phyloP scores from a whole-genome alignment of 2,329 filamentous ascomycete species.

The Colletotrichum brevisporum region DNA sequence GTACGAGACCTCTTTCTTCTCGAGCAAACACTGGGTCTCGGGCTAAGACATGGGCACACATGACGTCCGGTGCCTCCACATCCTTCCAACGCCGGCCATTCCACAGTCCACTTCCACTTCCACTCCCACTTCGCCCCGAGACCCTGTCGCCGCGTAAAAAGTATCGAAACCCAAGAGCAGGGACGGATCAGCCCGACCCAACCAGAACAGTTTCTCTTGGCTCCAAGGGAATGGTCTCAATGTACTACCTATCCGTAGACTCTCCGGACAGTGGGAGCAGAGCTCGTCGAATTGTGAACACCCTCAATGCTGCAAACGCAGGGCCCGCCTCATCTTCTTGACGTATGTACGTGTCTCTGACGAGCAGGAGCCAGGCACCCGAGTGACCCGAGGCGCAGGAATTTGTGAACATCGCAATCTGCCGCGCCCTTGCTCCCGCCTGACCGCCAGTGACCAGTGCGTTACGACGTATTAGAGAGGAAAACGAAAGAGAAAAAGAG shows the following conservation, averaged over 20 bases:
- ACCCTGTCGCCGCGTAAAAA: conserved; percentile 23
- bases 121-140: conserved; percentile 1
- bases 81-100: conserved; percentile 1
- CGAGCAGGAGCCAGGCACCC: conserved; percentile 8
- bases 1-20: conserved; percentile 23
- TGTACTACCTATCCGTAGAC: no score
- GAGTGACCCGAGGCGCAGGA: conserved; percentile 26
- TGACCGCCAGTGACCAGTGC: neutral
- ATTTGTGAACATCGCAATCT: conserved; percentile 29
- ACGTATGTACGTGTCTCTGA: conserved; percentile 25
- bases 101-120: neutral
- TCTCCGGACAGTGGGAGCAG: no score
- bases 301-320: neutral
- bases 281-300: no score
- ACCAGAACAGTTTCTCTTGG: conserved; percentile 11
- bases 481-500: conserved; percentile 4
- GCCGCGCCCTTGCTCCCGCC: conserved; percentile 24
- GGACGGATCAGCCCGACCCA: conserved; percentile 3
- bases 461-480: neutral
- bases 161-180: conserved; percentile 2
- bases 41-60: conserved; percentile 33
- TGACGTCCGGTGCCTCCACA: conserved; percentile 14
- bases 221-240: neutral
- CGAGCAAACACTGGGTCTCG: conserved; percentile 27
- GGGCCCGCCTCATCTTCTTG: neutral